These are phyloP conservation scores for Diospyros lotus DNA, from an alignment of 148 eudicot genomes.

Conservation along the genomic window DNA sequence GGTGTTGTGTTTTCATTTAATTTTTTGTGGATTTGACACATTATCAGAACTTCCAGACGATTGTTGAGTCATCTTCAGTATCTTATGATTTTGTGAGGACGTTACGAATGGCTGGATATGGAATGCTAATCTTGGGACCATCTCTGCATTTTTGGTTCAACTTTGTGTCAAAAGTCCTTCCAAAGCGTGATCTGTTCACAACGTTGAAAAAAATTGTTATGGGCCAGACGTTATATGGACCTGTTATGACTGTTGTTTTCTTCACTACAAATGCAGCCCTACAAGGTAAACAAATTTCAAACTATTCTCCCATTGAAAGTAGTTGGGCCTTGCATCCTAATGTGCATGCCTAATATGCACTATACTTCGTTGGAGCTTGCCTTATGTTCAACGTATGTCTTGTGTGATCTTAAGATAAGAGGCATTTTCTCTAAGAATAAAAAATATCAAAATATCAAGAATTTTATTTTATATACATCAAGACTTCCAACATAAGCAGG, in stretches of 20 bases:
- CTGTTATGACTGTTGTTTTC: conserved; percentile 70
- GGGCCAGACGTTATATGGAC: conserved; percentile 81
- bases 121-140: conserved; percentile 77
- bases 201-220: conserved; percentile 73
- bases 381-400: neutral
- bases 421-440: neutral
- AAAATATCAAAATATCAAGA: neutral
- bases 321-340: neutral
- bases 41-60: conserved; percentile 39
- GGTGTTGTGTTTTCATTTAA: neutral
- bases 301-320: neutral
- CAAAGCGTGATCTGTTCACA: conserved; percentile 62
- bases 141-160: conserved; percentile 91
- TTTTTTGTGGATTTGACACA: conserved; percentile 1
- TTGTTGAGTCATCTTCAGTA: conserved; percentile 43
- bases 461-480: neutral
- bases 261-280: conserved; percentile 81
- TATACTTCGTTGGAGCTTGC: neutral
- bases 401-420: neutral
- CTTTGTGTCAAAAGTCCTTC: conserved; percentile 56
- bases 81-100: conserved; percentile 66
- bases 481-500: conserved; percentile 1
- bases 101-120: conserved; percentile 84
- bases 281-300: conserved; percentile 50
- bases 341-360: neutral